Conservation (phyloP, 768 basidiomycete genomes). For the Leccinellum albellum region DNA sequence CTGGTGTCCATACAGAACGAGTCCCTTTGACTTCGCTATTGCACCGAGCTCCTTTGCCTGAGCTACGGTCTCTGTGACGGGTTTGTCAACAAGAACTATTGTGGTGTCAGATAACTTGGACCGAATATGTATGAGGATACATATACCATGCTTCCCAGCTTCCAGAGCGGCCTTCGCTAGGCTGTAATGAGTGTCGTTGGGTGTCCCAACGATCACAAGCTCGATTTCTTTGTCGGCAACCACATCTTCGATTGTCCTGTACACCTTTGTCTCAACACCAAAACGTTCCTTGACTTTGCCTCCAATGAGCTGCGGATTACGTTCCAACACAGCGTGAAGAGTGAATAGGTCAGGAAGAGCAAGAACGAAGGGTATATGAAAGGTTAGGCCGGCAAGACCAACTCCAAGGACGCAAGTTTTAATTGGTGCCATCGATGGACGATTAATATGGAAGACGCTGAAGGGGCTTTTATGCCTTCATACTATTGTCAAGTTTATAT, state of each 20-base stretch:
- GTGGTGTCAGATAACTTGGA: slow-evolving; percentile 1
- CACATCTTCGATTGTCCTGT: slow-evolving; percentile 58
- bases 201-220: slow-evolving; percentile 64
- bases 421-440: slow-evolving; percentile 42
- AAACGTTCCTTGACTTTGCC: slow-evolving; percentile 68
- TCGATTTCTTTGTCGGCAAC: slow-evolving; percentile 63
- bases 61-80: slow-evolving; percentile 56
- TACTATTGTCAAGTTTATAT: background rate
- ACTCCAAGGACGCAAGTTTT: slow-evolving; percentile 71
- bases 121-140: background rate
- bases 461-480: background rate
- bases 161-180: slow-evolving; percentile 62
- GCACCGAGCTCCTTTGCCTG: slow-evolving; percentile 59
- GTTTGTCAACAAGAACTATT: slow-evolving; percentile 77
- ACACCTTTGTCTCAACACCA: slow-evolving; percentile 53
- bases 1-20: slow-evolving; percentile 69
- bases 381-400: slow-evolving; percentile 72
- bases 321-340: slow-evolving; percentile 71
- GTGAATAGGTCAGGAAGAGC: slow-evolving; percentile 67
- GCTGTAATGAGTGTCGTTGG: slow-evolving; percentile 68
- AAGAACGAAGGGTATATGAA: slow-evolving; percentile 78
- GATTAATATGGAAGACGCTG: background rate
- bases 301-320: slow-evolving; percentile 56
- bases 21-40: slow-evolving; percentile 54
- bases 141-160: slow-evolving; percentile 70